Conservation (phyloP, 257 asterid genomes). For the Solanum paucissectum region DNA sequence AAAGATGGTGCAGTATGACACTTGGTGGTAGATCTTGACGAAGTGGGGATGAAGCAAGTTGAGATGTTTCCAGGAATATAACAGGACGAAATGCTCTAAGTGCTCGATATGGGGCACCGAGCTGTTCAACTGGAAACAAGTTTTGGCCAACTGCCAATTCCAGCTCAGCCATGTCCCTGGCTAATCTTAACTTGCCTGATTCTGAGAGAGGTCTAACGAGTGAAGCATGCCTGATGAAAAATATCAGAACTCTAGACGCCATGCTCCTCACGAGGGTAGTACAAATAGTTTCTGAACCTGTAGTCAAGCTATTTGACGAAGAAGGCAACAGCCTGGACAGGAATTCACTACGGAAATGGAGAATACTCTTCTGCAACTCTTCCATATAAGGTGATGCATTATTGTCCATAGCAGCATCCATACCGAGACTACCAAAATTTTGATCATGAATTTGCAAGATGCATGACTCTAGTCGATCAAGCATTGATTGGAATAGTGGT, state of each 20-base stretch:
- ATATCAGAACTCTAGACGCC: slow-evolving; percentile 79
- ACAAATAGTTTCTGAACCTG: slow-evolving; percentile 65
- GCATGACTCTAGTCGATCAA: slow-evolving; percentile 78
- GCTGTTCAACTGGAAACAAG: slow-evolving; percentile 89
- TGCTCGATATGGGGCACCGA: slow-evolving; percentile 88
- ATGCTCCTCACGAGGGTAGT: slow-evolving; percentile 74
- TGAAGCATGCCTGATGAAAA: slow-evolving; percentile 83
- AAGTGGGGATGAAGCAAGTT: slow-evolving; percentile 71
- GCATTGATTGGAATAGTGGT: slow-evolving; percentile 87
- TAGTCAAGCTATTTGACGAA: slow-evolving; percentile 32
- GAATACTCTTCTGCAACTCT: slow-evolving; percentile 68
- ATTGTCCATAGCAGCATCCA: slow-evolving; percentile 77
- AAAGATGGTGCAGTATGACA: slow-evolving; percentile 80
- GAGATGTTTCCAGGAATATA: slow-evolving; percentile 83
- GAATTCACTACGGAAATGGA: slow-evolving; percentile 76
- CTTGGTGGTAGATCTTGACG: slow-evolving; percentile 86
- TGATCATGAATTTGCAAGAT: slow-evolving; percentile 84
- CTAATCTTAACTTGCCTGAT: slow-evolving; percentile 95
- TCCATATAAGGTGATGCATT: slow-evolving; percentile 94
- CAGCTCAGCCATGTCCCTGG: slow-evolving; percentile 92
- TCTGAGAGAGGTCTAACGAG: slow-evolving; percentile 90
- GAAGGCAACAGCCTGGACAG: slow-evolving; percentile 73
- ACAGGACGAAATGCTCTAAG: slow-evolving; percentile 93
- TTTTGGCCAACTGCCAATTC: slow-evolving; percentile 84
- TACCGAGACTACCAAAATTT: slow-evolving; percentile 55